Conservation (phyloP, 2,329 filamentous ascomycete genomes). For the Scytalidium lignicola region DNA sequence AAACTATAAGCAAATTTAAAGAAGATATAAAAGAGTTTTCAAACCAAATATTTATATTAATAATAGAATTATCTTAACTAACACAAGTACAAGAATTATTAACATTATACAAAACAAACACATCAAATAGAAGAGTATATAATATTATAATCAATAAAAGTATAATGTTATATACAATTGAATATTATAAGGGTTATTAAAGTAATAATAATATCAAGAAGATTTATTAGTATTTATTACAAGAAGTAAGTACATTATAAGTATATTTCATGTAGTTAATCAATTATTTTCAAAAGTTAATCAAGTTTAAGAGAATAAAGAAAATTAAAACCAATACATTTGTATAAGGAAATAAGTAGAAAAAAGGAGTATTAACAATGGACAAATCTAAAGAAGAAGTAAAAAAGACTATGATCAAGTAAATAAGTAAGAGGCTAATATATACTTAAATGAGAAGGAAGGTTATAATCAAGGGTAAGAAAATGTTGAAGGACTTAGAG, state of each 20-base stretch:
- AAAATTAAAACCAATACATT: conserved; percentile 1
- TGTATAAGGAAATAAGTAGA: conserved; percentile 4
- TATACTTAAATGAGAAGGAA: no score
- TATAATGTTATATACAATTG: conserved; percentile 15
- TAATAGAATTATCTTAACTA: conserved; percentile 8
- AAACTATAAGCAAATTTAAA: no score
- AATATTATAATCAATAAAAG: conserved; percentile 11
- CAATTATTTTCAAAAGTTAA: conserved; percentile 13
- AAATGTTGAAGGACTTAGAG: no score
- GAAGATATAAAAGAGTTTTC: no score
- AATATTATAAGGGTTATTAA: conserved; percentile 19
- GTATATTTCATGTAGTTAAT: conserved; percentile 23
- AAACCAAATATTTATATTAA: conserved; percentile 5
- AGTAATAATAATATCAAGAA: conserved; percentile 19
- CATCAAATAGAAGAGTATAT: conserved; percentile 5
- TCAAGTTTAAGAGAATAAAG: conserved; percentile 6
- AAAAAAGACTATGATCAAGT: no score
- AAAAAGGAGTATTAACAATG: conserved; percentile 9
- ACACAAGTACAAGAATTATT: conserved; percentile 8
- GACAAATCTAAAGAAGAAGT: conserved; percentile 5
- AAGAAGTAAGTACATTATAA: conserved; percentile 18
- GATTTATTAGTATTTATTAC: conserved; percentile 22
- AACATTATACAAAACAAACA: conserved; percentile 9
- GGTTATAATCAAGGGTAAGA: no score
- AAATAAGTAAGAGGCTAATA: no score